Evolutionary conservation across 805 yeast species (phyloP), one percentile per base, ranked within the genome.

Genomic region (Hanseniaspora taiwanica): DNA sequence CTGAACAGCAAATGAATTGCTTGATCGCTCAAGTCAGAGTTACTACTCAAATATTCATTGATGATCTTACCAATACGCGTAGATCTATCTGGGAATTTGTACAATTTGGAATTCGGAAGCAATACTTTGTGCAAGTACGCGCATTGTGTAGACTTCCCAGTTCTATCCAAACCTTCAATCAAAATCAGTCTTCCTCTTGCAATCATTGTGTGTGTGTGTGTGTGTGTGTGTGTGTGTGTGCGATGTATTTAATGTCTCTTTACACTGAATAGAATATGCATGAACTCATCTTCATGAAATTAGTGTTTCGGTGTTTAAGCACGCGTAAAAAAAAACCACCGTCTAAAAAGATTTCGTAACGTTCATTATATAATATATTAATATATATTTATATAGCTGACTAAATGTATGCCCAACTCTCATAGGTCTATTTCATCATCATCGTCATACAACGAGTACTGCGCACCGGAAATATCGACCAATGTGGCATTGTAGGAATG

Each of bases 121-220:
- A 67, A 48, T 4, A 48, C 49, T 1, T 60, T 52, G 1, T 63
- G 49, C 8, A 81, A 49, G 2, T 53, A 47, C 2, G 58, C 53
- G 6, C 80, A 70, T 55, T 91, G 98, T 0, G 96, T 86, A 2
- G 95, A 74, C 53, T 91, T 91, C 0, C 99, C 99, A 0, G 96
- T 80, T 38, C 99, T 64, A 53, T 91, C 99, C 1, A 91, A 71
- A 0, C 99, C 99, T 59, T 91, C 99, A 2, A 91, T 68, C 1
- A 85, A 71, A 18, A 91, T 78, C 29, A 91, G 63, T 36, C 71
- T 68, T 2, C 96, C 97, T 46, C 96, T 48, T 3, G 12, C 34
- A n/a, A 3, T 29, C 21, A 27, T 36, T 4, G 8, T 25, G 17
- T 10, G 10, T n/a, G n/a, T n/a, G n/a, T n/a, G n/a, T n/a, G n/a